These are phyloP conservation scores for Talaromyces proteolyticus DNA, from an alignment of 495 filamentous ascomycete genomes.

Conservation along the genomic window DNA sequence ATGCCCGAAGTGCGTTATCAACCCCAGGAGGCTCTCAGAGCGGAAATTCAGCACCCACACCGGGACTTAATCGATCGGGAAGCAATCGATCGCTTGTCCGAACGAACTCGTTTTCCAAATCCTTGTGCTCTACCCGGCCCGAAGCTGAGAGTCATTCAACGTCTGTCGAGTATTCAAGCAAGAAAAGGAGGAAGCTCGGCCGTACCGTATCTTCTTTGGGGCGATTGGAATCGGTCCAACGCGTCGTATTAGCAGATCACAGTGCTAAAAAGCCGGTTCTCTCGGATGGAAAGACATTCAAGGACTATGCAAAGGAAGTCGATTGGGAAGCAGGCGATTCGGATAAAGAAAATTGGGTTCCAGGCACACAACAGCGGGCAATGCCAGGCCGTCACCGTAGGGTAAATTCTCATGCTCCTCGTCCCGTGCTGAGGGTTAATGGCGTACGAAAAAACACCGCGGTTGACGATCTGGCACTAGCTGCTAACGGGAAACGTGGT, in stretches of 20 bases:
- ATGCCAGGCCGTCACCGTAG: background rate
- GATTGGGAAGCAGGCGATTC: constrained; percentile 60
- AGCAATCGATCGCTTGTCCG: constrained; percentile 42
- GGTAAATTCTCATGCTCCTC: constrained; percentile 26
- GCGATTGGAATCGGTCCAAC: constrained; percentile 48
- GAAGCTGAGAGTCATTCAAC: constrained; percentile 17
- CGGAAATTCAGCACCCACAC: constrained; percentile 60
- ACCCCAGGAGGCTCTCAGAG: constrained; percentile 64
- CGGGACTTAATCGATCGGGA: constrained; percentile 56
- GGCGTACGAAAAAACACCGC: constrained; percentile 7
- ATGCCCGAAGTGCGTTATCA: constrained; percentile 65
- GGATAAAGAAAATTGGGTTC: constrained; percentile 92
- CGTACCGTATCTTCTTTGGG: constrained; percentile 63
- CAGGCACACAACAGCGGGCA: constrained; percentile 32
- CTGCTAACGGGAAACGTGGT: background rate
- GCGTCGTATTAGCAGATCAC: constrained; percentile 9
- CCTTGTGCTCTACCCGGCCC: constrained; percentile 40
- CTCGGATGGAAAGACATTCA: constrained; percentile 15
- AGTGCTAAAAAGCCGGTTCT: constrained; percentile 18
- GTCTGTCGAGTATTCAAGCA: constrained; percentile 17
- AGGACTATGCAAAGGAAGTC: constrained; percentile 23
- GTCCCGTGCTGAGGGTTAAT: constrained; percentile 41
- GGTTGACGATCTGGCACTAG: constrained; percentile 2
- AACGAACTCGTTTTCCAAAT: constrained; percentile 32
- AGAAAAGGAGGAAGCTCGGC: constrained; percentile 56